Conservation (phyloP, 2,329 filamentous ascomycete species). For the Penicillium sp. region DNA sequence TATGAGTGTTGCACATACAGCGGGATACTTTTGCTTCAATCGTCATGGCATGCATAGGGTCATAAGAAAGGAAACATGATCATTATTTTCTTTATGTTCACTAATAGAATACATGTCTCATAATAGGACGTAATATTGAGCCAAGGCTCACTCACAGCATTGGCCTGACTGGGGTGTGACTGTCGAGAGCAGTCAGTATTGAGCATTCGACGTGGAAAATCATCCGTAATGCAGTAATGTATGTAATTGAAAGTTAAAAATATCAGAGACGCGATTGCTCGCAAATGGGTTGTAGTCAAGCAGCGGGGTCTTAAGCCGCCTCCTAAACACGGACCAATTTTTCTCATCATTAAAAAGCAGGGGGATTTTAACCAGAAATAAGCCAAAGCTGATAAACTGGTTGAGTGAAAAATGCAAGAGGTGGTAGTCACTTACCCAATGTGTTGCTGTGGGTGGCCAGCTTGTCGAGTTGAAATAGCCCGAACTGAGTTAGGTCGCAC, state of each 20-base stretch:
- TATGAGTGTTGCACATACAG: conserved; percentile 12
- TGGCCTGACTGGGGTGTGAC: conserved; percentile 82
- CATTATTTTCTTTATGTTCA: conserved; percentile 20
- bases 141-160: conserved; percentile 65
- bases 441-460: conserved; percentile 72
- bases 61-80: conserved; percentile 13
- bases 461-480: conserved; percentile 22
- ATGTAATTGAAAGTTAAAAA: conserved; percentile 4
- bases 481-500: not conserved
- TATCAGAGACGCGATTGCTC: conserved; percentile 76
- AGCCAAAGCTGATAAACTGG: not conserved
- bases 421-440: conserved; percentile 62
- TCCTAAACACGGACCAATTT: conserved; percentile 96
- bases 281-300: conserved; percentile 74
- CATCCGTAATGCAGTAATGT: not conserved
- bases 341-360: conserved; percentile 68
- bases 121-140: not conserved
- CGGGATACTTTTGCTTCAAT: conserved; percentile 5
- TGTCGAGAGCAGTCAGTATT: conserved; percentile 32
- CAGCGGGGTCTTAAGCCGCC: conserved; percentile 87
- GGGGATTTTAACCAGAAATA: not conserved
- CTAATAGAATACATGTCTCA: conserved; percentile 10
- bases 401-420: conserved; percentile 19
- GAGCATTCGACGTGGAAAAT: not conserved
- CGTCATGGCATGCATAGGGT: conserved; percentile 11